phyloP scores from a whole-genome alignment of 2,329 filamentous ascomycete species.

The Sporothrix humicola region DNA sequence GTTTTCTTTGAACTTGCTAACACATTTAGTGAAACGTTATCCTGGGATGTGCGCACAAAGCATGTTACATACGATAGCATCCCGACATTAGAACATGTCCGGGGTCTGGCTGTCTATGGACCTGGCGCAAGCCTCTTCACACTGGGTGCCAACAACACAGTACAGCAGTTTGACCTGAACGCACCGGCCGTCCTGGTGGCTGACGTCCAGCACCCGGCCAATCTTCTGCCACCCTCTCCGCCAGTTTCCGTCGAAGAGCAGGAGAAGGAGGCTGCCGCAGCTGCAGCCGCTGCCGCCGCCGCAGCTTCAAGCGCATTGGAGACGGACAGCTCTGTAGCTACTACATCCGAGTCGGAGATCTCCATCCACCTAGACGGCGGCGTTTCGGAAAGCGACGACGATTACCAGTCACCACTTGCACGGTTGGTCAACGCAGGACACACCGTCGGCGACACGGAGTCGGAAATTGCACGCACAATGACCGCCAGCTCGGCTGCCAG shows the following conservation, averaged over 20 bases:
- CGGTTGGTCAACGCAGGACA: conserved; percentile 74
- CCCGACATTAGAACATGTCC: conserved; percentile 80
- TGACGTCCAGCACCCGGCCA: conserved; percentile 84
- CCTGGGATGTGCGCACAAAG: conserved; percentile 98
- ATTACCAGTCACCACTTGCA: conserved; percentile 75
- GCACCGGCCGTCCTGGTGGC: conserved; percentile 79
- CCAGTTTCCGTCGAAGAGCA: conserved; percentile 80
- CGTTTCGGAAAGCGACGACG: conserved; percentile 76
- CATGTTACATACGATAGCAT: conserved; percentile 89
- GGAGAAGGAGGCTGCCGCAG: conserved; percentile 54
- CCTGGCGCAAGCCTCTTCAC: conserved; percentile 93
- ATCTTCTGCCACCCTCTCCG: conserved; percentile 77
- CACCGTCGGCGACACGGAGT: conserved; percentile 61
- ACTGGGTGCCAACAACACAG: conserved; percentile 81
- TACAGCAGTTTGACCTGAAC: conserved; percentile 95
- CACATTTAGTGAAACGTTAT: conserved; percentile 75
- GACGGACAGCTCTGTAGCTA: conserved; percentile 43
- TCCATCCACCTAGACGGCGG: conserved; percentile 63
- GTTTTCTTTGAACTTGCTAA: conserved; percentile 29
- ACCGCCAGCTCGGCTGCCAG: conserved; percentile 69
- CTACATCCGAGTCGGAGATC: conserved; percentile 61
- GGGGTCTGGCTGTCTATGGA: conserved; percentile 85
- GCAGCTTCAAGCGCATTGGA: conserved; percentile 23
- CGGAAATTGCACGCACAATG: conserved; percentile 66
- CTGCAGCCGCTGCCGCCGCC: conserved; percentile 30